phyloP scores from a whole-genome alignment of 495 filamentous ascomycete genomes.

The Aspergillus mulundensis region DNA sequence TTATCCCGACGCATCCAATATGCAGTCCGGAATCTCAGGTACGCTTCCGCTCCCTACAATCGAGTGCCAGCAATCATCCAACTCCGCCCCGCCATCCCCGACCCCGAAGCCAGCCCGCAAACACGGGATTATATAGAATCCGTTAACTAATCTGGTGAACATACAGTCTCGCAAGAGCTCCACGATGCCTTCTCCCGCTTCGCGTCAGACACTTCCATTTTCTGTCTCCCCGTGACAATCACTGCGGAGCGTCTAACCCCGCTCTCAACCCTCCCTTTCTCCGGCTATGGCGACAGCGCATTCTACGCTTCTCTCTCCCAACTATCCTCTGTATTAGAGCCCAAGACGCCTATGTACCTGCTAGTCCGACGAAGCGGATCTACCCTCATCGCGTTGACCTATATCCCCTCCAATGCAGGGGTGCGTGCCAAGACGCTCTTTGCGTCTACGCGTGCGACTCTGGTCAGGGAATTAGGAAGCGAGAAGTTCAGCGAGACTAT shows the following conservation, averaged over 20 bases:
- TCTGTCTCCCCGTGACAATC: conserved; percentile 81
- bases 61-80: neutral
- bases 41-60: conserved; percentile 14
- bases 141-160: conserved; percentile 6
- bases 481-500: conserved; percentile 85
- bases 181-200: conserved; percentile 75
- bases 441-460: conserved; percentile 78
- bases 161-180: conserved; percentile 78
- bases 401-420: conserved; percentile 83
- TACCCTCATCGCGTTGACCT: conserved; percentile 72
- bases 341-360: conserved; percentile 75
- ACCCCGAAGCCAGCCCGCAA: neutral
- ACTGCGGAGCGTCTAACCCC: conserved; percentile 69
- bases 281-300: conserved; percentile 31
- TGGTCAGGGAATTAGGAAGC: conserved; percentile 79
- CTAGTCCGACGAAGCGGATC: conserved; percentile 67
- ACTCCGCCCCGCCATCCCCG: neutral
- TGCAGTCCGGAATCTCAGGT: conserved; percentile 92
- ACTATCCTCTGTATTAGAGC: conserved; percentile 67
- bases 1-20: conserved; percentile 33
- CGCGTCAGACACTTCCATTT: conserved; percentile 56
- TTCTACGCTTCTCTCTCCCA: conserved; percentile 59
- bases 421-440: conserved; percentile 97
- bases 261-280: conserved; percentile 52
- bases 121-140: neutral